Percentiles rank a stretch among this genome's conserved stretches.
Evolutionary conservation across 768 basidiomycete genomes (phyloP).

Genomic region (Boletellus sp.): DNA sequence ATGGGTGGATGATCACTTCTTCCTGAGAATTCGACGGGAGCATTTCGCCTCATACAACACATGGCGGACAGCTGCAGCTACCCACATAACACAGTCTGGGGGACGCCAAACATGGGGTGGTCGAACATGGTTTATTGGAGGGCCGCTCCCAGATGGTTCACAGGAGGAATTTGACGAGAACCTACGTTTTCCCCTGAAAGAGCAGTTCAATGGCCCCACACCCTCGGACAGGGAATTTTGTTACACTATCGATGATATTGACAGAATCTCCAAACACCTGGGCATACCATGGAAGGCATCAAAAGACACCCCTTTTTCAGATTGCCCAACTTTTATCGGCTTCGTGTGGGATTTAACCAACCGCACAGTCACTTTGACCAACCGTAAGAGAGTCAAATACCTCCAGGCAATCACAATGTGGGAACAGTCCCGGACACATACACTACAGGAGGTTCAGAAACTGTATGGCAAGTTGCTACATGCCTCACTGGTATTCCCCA

Average conservation of each 20-base stretch:
- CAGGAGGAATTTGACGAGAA: slow-evolving; percentile 5
- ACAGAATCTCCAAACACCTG: not conserved
- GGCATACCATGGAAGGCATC: slow-evolving; percentile 5
- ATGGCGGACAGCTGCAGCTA: not conserved
- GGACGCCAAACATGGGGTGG: slow-evolving; percentile 1
- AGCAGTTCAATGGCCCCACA: not conserved
- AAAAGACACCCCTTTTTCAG: slow-evolving; percentile 6
- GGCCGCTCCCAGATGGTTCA: not conserved
- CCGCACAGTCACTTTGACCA: slow-evolving; percentile 20
- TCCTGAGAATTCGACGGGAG: slow-evolving; percentile 6
- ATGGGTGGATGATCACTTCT: slow-evolving; percentile 5
- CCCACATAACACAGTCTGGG: no score
- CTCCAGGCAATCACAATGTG: no score
- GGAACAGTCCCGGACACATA: no score
- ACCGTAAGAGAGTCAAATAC: no score
- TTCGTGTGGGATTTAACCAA: slow-evolving; percentile 35
- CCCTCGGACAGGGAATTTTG: not conserved
- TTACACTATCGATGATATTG: slow-evolving; percentile 1
- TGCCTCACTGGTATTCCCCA: no score
- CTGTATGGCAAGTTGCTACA: not conserved
- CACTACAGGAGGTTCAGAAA: not conserved
- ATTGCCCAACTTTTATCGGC: slow-evolving; percentile 15
- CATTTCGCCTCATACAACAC: not conserved
- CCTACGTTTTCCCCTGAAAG: not conserved
- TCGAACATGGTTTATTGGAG: not conserved